phyloP scores from a whole-genome alignment of 2,329 filamentous ascomycete species.

The Juglanconis juglandina region DNA sequence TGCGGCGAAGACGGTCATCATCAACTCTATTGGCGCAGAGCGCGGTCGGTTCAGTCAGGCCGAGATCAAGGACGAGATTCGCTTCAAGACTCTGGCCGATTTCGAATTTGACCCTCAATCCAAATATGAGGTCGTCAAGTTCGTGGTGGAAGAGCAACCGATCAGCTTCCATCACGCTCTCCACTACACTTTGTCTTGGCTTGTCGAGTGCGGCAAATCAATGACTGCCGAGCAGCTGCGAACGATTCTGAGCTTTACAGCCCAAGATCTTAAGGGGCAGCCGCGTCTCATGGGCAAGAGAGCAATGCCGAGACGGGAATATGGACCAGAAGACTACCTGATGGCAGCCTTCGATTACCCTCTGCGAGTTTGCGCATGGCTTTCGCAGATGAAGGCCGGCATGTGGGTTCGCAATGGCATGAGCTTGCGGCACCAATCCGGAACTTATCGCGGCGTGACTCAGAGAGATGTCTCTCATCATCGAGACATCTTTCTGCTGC shows the following conservation, averaged over 20 bases:
- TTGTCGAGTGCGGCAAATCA: conserved; percentile 82
- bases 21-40: conserved; percentile 88
- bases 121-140: conserved; percentile 72
- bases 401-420: conserved; percentile 99
- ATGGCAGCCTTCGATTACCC: conserved; percentile 91
- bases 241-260: conserved; percentile 67
- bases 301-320: conserved; percentile 53
- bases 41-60: conserved; percentile 77
- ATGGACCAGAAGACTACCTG: conserved; percentile 71
- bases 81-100: conserved; percentile 72
- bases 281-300: conserved; percentile 60
- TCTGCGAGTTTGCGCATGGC: conserved; percentile 88
- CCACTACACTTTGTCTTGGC: conserved; percentile 94
- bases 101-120: conserved; percentile 72
- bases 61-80: conserved; percentile 82
- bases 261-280: conserved; percentile 64
- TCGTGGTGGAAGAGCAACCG: conserved; percentile 80
- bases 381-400: conserved; percentile 95
- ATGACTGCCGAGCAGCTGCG: conserved; percentile 66
- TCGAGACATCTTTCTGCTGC: conserved; percentile 88
- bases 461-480: conserved; percentile 92
- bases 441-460: conserved; percentile 83
- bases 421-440: conserved; percentile 90
- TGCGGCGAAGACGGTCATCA: conserved; percentile 77
- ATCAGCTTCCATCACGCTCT: conserved; percentile 98